phyloP scores from a whole-genome alignment of 257 asterid genomes.

The Solanum lycopersicoides region DNA sequence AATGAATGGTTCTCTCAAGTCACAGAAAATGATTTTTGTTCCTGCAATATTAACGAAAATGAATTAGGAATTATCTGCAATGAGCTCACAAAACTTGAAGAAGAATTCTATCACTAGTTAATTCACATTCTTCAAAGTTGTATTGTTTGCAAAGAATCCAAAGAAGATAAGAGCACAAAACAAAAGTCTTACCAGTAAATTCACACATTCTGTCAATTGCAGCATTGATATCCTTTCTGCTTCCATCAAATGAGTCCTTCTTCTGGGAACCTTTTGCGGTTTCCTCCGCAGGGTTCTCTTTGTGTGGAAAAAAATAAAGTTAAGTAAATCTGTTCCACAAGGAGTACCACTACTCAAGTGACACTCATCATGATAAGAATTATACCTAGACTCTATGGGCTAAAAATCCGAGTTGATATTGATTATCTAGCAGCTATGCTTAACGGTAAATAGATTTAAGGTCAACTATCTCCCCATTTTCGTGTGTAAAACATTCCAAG shows the following conservation, averaged over 20 bases:
- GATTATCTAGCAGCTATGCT: neutral
- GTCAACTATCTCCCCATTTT: neutral
- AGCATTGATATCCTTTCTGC: slow-evolving; percentile 82
- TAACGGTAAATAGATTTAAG: neutral
- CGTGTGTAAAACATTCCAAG: neutral
- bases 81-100: neutral
- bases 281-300: slow-evolving; percentile 38
- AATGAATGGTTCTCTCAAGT: slow-evolving; percentile 77
- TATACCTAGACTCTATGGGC: neutral
- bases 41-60: slow-evolving; percentile 28
- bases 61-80: slow-evolving; percentile 2
- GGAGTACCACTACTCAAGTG: neutral
- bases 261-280: slow-evolving; percentile 33
- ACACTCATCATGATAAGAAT: neutral
- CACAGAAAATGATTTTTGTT: slow-evolving; percentile 85
- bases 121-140: neutral
- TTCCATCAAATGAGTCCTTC: slow-evolving; percentile 85
- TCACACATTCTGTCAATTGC: slow-evolving; percentile 82
- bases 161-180: neutral
- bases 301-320: neutral
- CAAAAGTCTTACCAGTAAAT: slow-evolving; percentile 54
- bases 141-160: neutral
- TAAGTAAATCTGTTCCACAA: neutral
- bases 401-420: neutral
- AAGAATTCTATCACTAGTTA: neutral